These are phyloP conservation scores for Tephrocybe sp. DNA, from an alignment of 768 basidiomycete species.

Conservation along the genomic window DNA sequence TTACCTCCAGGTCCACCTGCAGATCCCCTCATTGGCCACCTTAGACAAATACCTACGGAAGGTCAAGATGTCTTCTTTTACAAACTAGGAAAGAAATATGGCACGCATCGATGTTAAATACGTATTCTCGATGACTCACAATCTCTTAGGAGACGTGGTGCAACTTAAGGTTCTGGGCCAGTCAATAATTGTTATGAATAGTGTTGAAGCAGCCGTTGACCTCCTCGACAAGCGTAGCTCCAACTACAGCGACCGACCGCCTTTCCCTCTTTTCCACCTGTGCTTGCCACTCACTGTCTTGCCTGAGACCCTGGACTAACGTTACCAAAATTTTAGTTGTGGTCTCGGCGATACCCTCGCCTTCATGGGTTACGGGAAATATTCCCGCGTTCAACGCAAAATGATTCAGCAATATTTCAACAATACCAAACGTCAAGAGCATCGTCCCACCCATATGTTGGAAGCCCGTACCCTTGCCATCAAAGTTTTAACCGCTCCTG, in stretches of 20 bases:
- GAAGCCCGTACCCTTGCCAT: not conserved
- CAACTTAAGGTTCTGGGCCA: constrained; percentile 23
- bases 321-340: constrained; percentile 13
- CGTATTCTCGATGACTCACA: not conserved
- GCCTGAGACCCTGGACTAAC: not conserved
- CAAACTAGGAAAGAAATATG: constrained; percentile 7
- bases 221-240: constrained; percentile 27
- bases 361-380: not conserved
- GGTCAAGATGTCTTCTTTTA: constrained; percentile 1
- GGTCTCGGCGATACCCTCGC: constrained; percentile 15
- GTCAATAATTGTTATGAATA: constrained; percentile 24
- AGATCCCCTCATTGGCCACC: constrained; percentile 10
- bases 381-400: not conserved
- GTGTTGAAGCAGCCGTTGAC: constrained; percentile 24
- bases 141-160: constrained; percentile 23
- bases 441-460: not conserved
- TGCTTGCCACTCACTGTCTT: constrained; percentile 6
- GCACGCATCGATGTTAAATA: not conserved
- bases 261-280: constrained; percentile 18
- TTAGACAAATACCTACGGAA: not conserved
- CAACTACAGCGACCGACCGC: constrained; percentile 26
- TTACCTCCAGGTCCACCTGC: constrained; percentile 11
- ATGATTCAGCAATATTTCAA: not conserved
- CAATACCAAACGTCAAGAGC: not conserved
- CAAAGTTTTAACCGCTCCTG: not conserved